Evolutionary conservation across 495 filamentous ascomycete genomes (phyloP).

Genomic region (Lasiosphaeria hispida): DNA sequence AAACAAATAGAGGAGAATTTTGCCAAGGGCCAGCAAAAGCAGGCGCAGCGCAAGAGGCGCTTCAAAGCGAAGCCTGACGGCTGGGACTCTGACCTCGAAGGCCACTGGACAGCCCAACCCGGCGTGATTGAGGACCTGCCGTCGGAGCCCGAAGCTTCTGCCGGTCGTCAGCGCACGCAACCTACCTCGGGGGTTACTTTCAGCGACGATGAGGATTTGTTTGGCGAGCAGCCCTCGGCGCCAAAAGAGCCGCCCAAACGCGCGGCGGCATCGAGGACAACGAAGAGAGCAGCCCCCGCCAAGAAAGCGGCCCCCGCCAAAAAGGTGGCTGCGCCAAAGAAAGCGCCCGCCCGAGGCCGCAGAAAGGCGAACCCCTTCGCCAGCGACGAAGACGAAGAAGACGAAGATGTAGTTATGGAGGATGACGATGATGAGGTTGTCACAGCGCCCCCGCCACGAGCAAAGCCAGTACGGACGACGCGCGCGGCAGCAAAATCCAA

Average conservation of each 20-base stretch:
- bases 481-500: constrained; percentile 34
- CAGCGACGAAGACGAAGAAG: constrained; percentile 61
- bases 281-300: constrained; percentile 36
- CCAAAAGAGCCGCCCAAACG: constrained; percentile 33
- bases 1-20: constrained; percentile 70
- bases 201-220: constrained; percentile 41
- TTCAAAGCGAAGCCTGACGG: constrained; percentile 71
- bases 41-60: constrained; percentile 50
- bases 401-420: constrained; percentile 61
- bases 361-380: constrained; percentile 54
- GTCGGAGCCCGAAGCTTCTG: constrained; percentile 44
- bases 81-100: constrained; percentile 87
- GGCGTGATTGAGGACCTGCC: constrained; percentile 57
- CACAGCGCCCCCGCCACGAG: constrained; percentile 22
- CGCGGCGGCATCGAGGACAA: constrained; percentile 36
- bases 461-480: constrained; percentile 40
- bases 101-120: constrained; percentile 77
- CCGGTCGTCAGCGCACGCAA: constrained; percentile 33
- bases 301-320: constrained; percentile 43
- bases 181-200: constrained; percentile 17
- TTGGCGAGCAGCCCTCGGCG: constrained; percentile 28
- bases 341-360: constrained; percentile 39
- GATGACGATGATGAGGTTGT: constrained; percentile 58
- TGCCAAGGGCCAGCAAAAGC: constrained; percentile 62
- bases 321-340: constrained; percentile 35